Conservation (phyloP, 1,284 basidiomycete genomes). For the Cryptococcus jaspeensis region DNA sequence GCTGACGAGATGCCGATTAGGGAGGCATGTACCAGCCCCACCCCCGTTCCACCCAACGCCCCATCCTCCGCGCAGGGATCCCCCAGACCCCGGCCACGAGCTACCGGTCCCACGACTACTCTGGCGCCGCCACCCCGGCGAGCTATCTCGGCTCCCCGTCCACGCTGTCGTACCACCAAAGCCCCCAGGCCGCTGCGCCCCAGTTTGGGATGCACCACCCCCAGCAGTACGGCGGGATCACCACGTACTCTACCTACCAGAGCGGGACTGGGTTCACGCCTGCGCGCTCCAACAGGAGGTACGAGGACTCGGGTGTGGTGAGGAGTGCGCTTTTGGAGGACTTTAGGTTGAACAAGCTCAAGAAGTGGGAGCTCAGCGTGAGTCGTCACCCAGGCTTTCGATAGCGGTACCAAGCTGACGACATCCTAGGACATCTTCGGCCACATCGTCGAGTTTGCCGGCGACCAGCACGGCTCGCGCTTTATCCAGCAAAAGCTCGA, state of each 20-base stretch:
- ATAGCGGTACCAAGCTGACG: neutral
- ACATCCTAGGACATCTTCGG: conserved; percentile 68
- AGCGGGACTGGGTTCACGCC: conserved; percentile 2
- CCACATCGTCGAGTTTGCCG: conserved; percentile 86
- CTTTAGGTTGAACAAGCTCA: conserved; percentile 74
- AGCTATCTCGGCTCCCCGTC: neutral
- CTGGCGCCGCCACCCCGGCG: conserved; percentile 1
- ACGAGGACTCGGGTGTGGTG: conserved; percentile 15
- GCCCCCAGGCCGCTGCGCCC: neutral
- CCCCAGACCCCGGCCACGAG: neutral
- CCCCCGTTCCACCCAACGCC: neutral
- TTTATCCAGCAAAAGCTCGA: conserved; percentile 86
- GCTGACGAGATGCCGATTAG: conserved; percentile 4
- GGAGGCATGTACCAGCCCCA: neutral
- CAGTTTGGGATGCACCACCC: conserved; percentile 18
- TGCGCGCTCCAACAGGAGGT: conserved; percentile 5
- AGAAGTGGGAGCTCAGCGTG: conserved; percentile 76
- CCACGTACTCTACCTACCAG: conserved; percentile 29
- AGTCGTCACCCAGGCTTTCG: conserved; percentile 14
- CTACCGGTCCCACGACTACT: conserved; percentile 7
- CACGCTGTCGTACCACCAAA: neutral
- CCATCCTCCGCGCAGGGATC: neutral
- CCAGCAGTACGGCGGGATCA: conserved; percentile 52
- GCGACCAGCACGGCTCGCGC: conserved; percentile 89
- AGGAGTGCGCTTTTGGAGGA: conserved; percentile 62